Evolutionary conservation across 768 basidiomycete genomes (phyloP).

Genomic region (Kockovaella imperatae): DNA sequence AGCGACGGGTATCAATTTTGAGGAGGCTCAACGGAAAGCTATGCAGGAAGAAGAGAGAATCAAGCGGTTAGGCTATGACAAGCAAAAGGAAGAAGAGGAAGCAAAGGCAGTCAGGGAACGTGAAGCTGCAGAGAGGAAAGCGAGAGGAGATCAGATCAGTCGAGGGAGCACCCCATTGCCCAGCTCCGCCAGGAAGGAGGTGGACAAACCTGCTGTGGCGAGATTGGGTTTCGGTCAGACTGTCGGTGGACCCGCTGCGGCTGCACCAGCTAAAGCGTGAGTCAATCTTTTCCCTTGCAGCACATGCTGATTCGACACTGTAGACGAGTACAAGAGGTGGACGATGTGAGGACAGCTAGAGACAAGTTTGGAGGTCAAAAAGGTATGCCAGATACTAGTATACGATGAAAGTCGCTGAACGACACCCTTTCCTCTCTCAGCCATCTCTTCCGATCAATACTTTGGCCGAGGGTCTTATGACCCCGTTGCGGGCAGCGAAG

Average conservation of each 20-base stretch:
- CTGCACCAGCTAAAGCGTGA: slow-evolving; percentile 45
- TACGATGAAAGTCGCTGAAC: not conserved
- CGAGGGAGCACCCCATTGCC: slow-evolving; percentile 30
- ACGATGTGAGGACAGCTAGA: slow-evolving; percentile 53
- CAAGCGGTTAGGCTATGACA: slow-evolving; percentile 85
- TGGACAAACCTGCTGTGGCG: slow-evolving; percentile 32
- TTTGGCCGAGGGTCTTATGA: slow-evolving; percentile 88
- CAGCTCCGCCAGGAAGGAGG: slow-evolving; percentile 21
- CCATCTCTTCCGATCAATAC: slow-evolving; percentile 96
- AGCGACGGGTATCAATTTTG: slow-evolving; percentile 76
- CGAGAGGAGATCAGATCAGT: slow-evolving; percentile 39
- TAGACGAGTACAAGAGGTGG: slow-evolving; percentile 30
- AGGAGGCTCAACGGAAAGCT: slow-evolving; percentile 84
- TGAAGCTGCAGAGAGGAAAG: slow-evolving; percentile 46
- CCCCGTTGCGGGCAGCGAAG: slow-evolving; percentile 60
- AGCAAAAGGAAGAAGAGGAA: slow-evolving; percentile 73
- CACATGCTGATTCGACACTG: slow-evolving; percentile 3
- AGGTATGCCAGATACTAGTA: slow-evolving; percentile 29
- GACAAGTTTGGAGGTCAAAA: slow-evolving; percentile 89
- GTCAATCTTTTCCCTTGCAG: slow-evolving; percentile 6
- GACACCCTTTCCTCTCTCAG: slow-evolving; percentile 40
- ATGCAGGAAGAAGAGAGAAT: slow-evolving; percentile 85
- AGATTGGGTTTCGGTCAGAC: slow-evolving; percentile 40
- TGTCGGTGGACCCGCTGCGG: slow-evolving; percentile 22
- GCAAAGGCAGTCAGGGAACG: slow-evolving; percentile 54